Evolutionary conservation across 2,329 filamentous ascomycete species (phyloP).

Genomic region (Lasiodiplodia sp.): DNA sequence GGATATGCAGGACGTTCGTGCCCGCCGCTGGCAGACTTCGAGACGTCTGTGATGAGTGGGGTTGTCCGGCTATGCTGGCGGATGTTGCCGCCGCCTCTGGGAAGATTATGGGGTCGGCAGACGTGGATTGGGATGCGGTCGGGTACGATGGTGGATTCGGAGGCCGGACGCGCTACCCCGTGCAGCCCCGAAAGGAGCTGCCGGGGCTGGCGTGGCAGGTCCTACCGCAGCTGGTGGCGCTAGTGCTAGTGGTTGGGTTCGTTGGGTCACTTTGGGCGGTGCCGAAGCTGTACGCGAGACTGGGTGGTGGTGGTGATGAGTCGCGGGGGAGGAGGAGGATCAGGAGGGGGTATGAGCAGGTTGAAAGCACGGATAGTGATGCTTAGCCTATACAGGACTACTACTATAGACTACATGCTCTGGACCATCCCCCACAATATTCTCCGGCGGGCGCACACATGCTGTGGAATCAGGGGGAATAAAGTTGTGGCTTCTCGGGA

Average conservation of each 20-base stretch:
- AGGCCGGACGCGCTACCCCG: background rate
- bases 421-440: too few relatives aligned
- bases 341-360: background rate
- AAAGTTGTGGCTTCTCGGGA: too few relatives aligned
- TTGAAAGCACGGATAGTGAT: too few relatives aligned
- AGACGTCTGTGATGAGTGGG: conserved; percentile 7
- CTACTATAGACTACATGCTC: too few relatives aligned
- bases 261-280: background rate
- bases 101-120: background rate
- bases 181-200: background rate
- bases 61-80: background rate
- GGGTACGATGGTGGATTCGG: background rate
- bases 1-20: conserved; percentile 4
- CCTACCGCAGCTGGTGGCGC: background rate
- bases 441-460: too few relatives aligned
- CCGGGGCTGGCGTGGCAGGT: background rate
- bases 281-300: conserved; percentile 1
- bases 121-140: background rate
- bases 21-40: background rate
- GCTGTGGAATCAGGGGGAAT: too few relatives aligned
- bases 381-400: too few relatives aligned
- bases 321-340: background rate
- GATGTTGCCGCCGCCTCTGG: background rate
- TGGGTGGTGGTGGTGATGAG: background rate
- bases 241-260: background rate